Percentiles rank a stretch among this genome's conserved stretches.
phyloP scores from a whole-genome alignment of 306 rosid genomes.

The Arachis stenosperma region DNA sequence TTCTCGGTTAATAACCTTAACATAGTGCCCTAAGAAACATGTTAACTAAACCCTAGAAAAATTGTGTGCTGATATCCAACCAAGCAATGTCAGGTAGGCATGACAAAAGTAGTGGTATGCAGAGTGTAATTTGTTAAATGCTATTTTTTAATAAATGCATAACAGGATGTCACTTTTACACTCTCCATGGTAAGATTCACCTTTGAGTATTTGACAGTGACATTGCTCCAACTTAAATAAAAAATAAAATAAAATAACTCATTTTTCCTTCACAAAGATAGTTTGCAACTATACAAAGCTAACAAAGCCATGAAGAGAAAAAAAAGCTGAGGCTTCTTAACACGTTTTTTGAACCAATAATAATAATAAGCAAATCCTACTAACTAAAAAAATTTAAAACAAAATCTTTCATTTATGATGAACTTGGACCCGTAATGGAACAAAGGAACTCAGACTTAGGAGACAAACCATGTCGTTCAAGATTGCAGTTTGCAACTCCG shows the following conservation, averaged over 20 bases:
- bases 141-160: too few relatives aligned
- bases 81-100: too few relatives aligned
- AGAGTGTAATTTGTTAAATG: too few relatives aligned
- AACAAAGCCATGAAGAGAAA: background rate
- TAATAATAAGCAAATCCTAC: too few relatives aligned
- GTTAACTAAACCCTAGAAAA: too few relatives aligned
- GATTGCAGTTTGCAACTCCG: constrained; percentile 38
- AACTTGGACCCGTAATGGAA: constrained; percentile 1
- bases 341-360: background rate
- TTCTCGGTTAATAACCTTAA: too few relatives aligned
- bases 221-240: background rate
- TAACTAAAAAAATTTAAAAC: background rate
- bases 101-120: too few relatives aligned
- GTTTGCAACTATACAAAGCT: background rate
- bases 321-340: background rate
- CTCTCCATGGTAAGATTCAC: too few relatives aligned
- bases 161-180: too few relatives aligned
- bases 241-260: background rate
- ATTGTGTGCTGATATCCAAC: too few relatives aligned
- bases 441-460: background rate
- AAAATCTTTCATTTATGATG: background rate
- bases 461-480: constrained; percentile 32
- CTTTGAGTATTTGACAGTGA: background rate
- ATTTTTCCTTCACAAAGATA: constrained; percentile 26
- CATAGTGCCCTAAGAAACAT: too few relatives aligned